A percentile compares a stretch with the other conserved stretches of the same genome.
Evolutionary conservation across 495 filamentous ascomycete species (phyloP).

Genomic region (Aspergillus bridgeri): DNA sequence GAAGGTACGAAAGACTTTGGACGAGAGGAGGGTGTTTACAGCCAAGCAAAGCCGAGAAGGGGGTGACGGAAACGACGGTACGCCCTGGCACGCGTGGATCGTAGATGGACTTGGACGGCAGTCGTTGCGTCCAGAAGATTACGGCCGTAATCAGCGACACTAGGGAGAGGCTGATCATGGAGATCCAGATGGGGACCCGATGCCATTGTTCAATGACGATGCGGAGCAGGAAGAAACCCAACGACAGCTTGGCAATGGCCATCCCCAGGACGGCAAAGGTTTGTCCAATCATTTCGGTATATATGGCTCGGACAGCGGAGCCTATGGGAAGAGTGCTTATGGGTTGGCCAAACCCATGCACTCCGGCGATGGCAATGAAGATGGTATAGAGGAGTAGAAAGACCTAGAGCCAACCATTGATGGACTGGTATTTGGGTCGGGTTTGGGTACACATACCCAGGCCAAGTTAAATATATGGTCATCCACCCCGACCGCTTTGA

Average conservation of each 20-base stretch:
- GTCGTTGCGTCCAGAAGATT: slow-evolving; percentile 16
- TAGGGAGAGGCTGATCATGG: slow-evolving; percentile 15
- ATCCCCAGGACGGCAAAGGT: slow-evolving; percentile 22
- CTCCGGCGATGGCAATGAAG: slow-evolving; percentile 16
- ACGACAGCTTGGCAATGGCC: slow-evolving; percentile 24
- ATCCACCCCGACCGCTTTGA: slow-evolving; percentile 16
- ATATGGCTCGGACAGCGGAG: slow-evolving; percentile 17
- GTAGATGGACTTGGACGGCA: slow-evolving; percentile 16
- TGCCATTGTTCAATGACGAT: slow-evolving; percentile 23
- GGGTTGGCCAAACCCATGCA: slow-evolving; percentile 18
- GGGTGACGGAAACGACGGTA: slow-evolving; percentile 12
- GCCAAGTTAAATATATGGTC: slow-evolving; percentile 20
- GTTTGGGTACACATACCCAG: slow-evolving; percentile 6
- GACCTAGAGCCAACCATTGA: slow-evolving; percentile 10
- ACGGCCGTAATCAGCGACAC: slow-evolving; percentile 17
- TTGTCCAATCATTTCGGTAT: slow-evolving; percentile 20
- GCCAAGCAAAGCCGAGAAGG: slow-evolving; percentile 18
- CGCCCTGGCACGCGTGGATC: slow-evolving; percentile 19
- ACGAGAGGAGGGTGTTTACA: slow-evolving; percentile 4
- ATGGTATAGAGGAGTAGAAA: slow-evolving; percentile 20
- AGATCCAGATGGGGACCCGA: slow-evolving; percentile 21
- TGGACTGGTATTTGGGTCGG: neutral
- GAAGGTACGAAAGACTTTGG: too few species aligned
- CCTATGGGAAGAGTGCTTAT: slow-evolving; percentile 12
- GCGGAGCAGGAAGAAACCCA: slow-evolving; percentile 20